These are phyloP conservation scores for Populus nigra DNA, from an alignment of 345 rosid species.

Conservation along the genomic window DNA sequence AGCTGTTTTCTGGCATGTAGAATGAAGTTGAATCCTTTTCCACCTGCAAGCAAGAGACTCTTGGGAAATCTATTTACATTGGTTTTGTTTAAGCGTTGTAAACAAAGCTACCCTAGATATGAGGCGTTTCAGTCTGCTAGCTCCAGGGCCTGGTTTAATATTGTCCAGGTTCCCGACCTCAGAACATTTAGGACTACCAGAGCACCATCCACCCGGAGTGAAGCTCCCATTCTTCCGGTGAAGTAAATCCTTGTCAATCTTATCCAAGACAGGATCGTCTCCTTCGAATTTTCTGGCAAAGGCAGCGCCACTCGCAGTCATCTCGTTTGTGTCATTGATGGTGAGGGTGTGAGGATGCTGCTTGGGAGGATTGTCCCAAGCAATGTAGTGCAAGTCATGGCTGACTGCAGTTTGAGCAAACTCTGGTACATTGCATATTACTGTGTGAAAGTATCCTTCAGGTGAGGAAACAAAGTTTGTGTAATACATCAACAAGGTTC, in stretches of 20 bases:
- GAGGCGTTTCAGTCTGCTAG: slow-evolving; percentile 59
- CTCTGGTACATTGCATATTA: slow-evolving; percentile 85
- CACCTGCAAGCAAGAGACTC: not conserved
- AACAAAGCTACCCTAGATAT: slow-evolving; percentile 46
- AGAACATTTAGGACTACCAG: slow-evolving; percentile 65
- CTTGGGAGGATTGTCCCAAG: slow-evolving; percentile 92
- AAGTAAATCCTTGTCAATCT: slow-evolving; percentile 71
- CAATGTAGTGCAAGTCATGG: slow-evolving; percentile 90
- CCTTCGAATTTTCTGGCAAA: slow-evolving; percentile 80
- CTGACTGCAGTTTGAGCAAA: slow-evolving; percentile 63
- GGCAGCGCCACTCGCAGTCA: slow-evolving; percentile 78
- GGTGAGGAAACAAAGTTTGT: slow-evolving; percentile 95
- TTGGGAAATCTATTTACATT: slow-evolving; percentile 60
- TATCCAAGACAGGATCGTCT: slow-evolving; percentile 58
- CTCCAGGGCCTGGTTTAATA: slow-evolving; percentile 73
- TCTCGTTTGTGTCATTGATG: slow-evolving; percentile 59
- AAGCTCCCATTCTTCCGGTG: slow-evolving; percentile 52
- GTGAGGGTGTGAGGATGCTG: slow-evolving; percentile 86
- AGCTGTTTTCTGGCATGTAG: not conserved
- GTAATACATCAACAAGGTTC: slow-evolving; percentile 92
- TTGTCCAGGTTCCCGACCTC: slow-evolving; percentile 59
- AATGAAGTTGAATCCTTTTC: not conserved
- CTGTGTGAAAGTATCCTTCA: slow-evolving; percentile 95
- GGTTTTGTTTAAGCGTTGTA: slow-evolving; percentile 48
- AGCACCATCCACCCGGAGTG: slow-evolving; percentile 97